Percentiles rank a stretch among this genome's conserved stretches.
These are phyloP conservation scores for Artemisia argyi DNA, from an alignment of 129 eudicot genomes.

Conservation along the genomic window DNA sequence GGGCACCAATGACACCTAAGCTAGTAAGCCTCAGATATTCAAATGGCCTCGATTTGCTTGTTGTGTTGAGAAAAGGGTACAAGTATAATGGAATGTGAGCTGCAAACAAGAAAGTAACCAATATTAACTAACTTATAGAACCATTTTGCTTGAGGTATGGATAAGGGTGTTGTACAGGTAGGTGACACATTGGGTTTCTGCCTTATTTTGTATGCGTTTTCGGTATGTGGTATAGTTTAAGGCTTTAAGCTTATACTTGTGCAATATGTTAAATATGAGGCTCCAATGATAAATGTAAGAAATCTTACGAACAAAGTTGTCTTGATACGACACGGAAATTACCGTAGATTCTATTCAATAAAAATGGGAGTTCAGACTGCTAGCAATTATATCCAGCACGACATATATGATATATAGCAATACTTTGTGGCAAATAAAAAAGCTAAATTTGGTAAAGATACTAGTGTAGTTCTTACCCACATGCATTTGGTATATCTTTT, in stretches of 20 bases:
- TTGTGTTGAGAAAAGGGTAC: conserved; percentile 88
- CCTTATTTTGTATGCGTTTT: neutral
- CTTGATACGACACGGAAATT: neutral
- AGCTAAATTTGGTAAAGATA: neutral
- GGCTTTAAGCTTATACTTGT: neutral
- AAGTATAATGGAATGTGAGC: conserved; percentile 88
- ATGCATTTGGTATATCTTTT: neutral
- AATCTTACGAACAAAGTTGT: conserved; percentile 1
- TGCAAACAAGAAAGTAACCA: conserved; percentile 43
- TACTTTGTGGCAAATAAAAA: conserved; percentile 1
- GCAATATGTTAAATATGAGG: neutral
- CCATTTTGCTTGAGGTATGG: neutral
- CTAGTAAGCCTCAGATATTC: conserved; percentile 95
- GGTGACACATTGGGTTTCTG: neutral
- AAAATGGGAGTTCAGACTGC: neutral
- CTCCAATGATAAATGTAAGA: neutral
- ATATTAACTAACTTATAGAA: too few relatives aligned
- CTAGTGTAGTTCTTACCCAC: neutral
- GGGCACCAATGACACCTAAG: conserved; percentile 93
- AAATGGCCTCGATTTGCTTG: conserved; percentile 89
- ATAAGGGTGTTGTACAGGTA: neutral
- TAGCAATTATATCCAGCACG: neutral
- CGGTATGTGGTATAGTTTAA: neutral
- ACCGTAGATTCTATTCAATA: neutral
- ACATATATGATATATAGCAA: neutral